Base-by-base conservation (phyloP, 2,329 filamentous ascomycete genomes). In the Xylariaceae sp. region DNA sequence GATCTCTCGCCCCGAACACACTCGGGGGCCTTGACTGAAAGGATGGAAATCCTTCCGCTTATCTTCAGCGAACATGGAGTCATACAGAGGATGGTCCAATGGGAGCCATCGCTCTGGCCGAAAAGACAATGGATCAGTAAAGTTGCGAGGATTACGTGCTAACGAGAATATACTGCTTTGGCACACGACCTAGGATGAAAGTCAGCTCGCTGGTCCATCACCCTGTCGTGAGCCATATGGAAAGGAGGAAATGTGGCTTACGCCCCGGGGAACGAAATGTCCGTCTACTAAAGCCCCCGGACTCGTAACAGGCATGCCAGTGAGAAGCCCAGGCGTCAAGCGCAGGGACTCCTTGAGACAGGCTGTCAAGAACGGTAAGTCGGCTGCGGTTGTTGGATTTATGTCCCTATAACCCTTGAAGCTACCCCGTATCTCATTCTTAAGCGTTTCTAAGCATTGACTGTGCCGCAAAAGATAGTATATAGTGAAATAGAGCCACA, bases 381-480 rank as follows among this genome's bases (percentile, higher is more conserved):
- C 43, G 40, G 47, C 51, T 9, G 61, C 45, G 7, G 55, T 50
- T 10, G 22, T 50, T 1, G 59, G 57, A n/a, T 51, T 59, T 22
- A 66, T 17, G 47, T 61, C 58, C 1, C 62, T 59, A 10, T 55
- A 61, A 6, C 45, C 55, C 46, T 73, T 71, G 10, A 61, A 51
- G 4, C 54, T 52, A 36, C 33, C 33, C 4, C 71, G 63, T 6
- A 75, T 59, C 14, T 36, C 33, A 53, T 76, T 73, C 5, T 63
- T 53, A 12, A 59, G 60, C 12, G 77, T 62, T 42, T 63, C 65
- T 3, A 62, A 54, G 49, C 73, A 50, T 7, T 64, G 64, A 5
- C 62, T 58, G 0, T 14, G 66, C 64, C 16, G 68, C 68, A 4
- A 65, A 66, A 17, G 75, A 60, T 1, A 67, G 64, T 1, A 70